phyloP scores from a whole-genome alignment of 441 rosid species.

The Euphorbia celastroides region DNA sequence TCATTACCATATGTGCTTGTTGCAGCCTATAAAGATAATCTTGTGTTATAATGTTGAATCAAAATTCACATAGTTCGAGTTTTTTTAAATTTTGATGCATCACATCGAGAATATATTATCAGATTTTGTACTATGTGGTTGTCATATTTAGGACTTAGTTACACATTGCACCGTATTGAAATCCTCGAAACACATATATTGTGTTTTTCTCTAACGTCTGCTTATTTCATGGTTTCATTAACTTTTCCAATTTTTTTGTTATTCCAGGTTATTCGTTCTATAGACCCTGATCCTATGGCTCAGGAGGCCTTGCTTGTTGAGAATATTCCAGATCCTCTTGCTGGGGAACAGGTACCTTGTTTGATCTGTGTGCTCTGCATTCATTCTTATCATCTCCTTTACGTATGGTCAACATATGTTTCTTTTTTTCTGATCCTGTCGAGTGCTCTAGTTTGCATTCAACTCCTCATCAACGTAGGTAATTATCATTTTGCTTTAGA shows the following conservation, averaged over 20 bases:
- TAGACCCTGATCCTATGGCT: constrained; percentile 52
- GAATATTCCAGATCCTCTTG: constrained; percentile 78
- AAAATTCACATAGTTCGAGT: no score
- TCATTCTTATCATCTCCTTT: background rate
- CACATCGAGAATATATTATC: no score
- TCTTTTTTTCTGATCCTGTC: background rate
- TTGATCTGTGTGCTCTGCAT: background rate
- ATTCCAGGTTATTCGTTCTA: constrained; percentile 48
- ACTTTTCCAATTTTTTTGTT: background rate
- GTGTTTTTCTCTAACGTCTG: background rate
- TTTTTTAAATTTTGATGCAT: no score
- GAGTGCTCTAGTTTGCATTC: background rate
- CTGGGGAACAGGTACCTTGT: constrained; percentile 79
- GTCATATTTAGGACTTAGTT: background rate
- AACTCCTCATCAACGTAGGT: background rate
- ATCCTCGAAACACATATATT: background rate
- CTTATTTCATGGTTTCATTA: background rate
- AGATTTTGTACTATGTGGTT: background rate
- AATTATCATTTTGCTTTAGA: background rate
- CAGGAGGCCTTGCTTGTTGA: constrained; percentile 79
- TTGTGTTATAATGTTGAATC: background rate
- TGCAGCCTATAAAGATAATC: background rate
- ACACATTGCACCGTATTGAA: background rate
- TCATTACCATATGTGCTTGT: background rate
- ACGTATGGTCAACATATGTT: background rate